Percentiles rank a stretch among this genome's conserved stretches.
Evolutionary conservation across 768 basidiomycete species (phyloP).

Genomic region (Boletus eberwhitei): DNA sequence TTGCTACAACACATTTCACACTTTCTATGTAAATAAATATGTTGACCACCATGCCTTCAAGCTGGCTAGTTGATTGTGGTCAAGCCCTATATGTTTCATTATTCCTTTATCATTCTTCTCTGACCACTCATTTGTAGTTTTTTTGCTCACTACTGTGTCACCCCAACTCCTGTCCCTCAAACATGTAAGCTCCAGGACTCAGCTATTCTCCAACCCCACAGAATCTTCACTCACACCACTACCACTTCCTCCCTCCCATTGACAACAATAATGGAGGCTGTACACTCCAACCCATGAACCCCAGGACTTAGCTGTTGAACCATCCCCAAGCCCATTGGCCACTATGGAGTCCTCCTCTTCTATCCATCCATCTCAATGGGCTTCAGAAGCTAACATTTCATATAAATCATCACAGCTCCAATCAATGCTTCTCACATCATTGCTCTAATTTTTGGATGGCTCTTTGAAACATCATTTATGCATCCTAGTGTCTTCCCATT

Average conservation of each 20-base stretch:
- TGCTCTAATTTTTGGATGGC: constrained; percentile 59
- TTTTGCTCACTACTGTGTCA: too few species aligned
- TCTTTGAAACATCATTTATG: constrained; percentile 73
- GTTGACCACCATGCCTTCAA: neutral
- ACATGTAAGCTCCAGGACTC: too few species aligned
- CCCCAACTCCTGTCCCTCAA: too few species aligned
- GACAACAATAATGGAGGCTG: neutral
- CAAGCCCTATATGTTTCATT: too few species aligned
- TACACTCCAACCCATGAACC: too few species aligned
- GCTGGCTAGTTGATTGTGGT: neutral
- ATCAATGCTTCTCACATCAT: constrained; percentile 63
- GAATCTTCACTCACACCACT: too few species aligned
- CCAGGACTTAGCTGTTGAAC: neutral
- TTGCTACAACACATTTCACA: neutral
- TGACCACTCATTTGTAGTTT: too few species aligned
- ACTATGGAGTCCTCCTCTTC: constrained; percentile 36
- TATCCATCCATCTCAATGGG: constrained; percentile 51
- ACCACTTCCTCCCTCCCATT: too few species aligned
- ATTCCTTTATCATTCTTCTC: too few species aligned
- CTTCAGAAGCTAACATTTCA: constrained; percentile 59
- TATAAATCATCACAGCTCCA: constrained; percentile 76
- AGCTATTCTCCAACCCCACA: too few species aligned
- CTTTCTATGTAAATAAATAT: neutral
- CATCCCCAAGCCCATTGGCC: constrained; percentile 34
- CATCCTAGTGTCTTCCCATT: constrained; percentile 51